Evolutionary conservation across 352 stramenopile genomes (phyloP).

Genomic region (Globisporangium cederbergense): DNA sequence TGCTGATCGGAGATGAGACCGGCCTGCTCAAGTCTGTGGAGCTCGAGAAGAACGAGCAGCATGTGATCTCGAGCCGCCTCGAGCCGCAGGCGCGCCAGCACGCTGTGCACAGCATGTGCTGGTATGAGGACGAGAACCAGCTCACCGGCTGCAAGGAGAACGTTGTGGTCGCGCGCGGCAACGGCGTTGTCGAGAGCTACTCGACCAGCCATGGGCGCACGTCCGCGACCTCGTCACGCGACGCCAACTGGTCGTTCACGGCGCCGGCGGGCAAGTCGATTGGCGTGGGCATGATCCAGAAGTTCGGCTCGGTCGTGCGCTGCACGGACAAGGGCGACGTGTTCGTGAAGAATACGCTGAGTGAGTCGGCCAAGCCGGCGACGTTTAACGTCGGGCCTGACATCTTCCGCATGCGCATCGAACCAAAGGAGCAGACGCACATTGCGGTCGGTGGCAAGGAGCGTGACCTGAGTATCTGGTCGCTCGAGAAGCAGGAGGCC

Average conservation of each 20-base stretch:
- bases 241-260: slow-evolving; percentile 47
- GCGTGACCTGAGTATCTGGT: slow-evolving; percentile 77
- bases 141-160: slow-evolving; percentile 32
- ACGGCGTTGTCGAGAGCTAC: slow-evolving; percentile 69
- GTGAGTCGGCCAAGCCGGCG: slow-evolving; percentile 31
- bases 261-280: slow-evolving; percentile 26
- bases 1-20: slow-evolving; percentile 80
- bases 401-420: slow-evolving; percentile 57
- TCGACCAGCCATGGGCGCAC: slow-evolving; percentile 37
- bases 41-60: slow-evolving; percentile 70
- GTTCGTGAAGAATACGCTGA: slow-evolving; percentile 44
- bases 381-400: slow-evolving; percentile 51
- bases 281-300: slow-evolving; percentile 51
- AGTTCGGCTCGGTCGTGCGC: slow-evolving; percentile 68
- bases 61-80: slow-evolving; percentile 41
- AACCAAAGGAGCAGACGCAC: slow-evolving; percentile 40
- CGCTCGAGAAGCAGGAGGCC: slow-evolving; percentile 69
- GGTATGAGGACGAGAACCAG: slow-evolving; percentile 51
- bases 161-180: slow-evolving; percentile 54
- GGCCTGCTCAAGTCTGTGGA: slow-evolving; percentile 79
- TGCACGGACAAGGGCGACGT: slow-evolving; percentile 59
- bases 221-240: slow-evolving; percentile 21
- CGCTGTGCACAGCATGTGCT: slow-evolving; percentile 55
- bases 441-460: slow-evolving; percentile 82
- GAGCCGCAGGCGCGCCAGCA: slow-evolving; percentile 45